These are phyloP conservation scores for Spergularia bocconei DNA, from an alignment of 148 eudicot genomes.

Conservation along the genomic window DNA sequence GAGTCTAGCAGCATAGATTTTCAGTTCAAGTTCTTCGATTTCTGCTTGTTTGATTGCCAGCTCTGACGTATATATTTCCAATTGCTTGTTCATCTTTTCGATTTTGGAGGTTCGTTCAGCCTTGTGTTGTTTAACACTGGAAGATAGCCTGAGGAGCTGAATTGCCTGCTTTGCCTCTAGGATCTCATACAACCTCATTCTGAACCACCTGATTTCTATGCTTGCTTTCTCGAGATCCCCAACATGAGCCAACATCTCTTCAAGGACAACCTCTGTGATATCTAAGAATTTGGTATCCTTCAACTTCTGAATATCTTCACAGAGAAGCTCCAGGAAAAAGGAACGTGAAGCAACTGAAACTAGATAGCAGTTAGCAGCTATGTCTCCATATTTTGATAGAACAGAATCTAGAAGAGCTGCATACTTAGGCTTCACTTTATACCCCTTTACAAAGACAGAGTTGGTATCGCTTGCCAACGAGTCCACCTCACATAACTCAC, in stretches of 20 bases:
- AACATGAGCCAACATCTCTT: background rate
- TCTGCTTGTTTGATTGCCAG: background rate
- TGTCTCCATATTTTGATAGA: constrained; percentile 18
- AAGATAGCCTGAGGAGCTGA: background rate
- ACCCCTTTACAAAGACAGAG: constrained; percentile 1
- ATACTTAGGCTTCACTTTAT: constrained; percentile 17
- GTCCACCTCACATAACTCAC: constrained; percentile 13
- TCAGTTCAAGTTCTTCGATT: background rate
- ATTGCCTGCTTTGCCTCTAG: constrained; percentile 9
- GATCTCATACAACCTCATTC: constrained; percentile 17
- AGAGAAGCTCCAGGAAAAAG: constrained; percentile 5
- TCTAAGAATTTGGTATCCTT: background rate
- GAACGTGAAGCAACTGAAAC: background rate
- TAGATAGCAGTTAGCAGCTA: constrained; percentile 10
- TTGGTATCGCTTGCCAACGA: background rate
- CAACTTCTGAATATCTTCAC: constrained; percentile 5
- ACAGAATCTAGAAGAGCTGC: background rate
- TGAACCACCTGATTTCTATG: constrained; percentile 19
- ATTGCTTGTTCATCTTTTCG: background rate
- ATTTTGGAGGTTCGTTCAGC: background rate
- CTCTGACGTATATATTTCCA: background rate
- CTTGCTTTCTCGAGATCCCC: constrained; percentile 1
- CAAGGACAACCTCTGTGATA: background rate
- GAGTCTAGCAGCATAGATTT: background rate
- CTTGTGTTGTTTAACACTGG: background rate